Conservation (phyloP, 2,329 filamentous ascomycete genomes). For the Verticillium zaregamsianum region DNA sequence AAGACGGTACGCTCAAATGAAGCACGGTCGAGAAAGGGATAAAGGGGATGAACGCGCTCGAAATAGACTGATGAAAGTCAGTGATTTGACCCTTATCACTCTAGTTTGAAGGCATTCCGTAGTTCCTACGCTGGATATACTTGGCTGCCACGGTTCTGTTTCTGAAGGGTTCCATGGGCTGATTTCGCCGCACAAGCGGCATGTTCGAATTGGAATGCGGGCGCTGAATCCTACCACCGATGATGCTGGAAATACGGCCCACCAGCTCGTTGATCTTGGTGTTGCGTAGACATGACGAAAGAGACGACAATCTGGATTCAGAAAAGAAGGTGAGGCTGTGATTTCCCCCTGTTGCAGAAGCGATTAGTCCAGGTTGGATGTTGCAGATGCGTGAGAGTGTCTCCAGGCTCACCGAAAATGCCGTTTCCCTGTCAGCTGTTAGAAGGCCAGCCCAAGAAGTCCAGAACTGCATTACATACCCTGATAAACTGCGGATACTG, state of each 20-base stretch:
- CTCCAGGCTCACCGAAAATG: conserved; percentile 17
- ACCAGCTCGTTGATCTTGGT: conserved; percentile 23
- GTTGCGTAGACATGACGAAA: conserved; percentile 21
- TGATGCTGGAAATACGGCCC: conserved; percentile 19
- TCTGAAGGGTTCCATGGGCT: neutral
- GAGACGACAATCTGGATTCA: conserved; percentile 23
- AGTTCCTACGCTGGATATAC: conserved; percentile 8
- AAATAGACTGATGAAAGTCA: conserved; percentile 27
- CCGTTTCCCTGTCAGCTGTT: conserved; percentile 18
- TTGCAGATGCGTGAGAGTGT: neutral
- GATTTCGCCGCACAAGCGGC: neutral
- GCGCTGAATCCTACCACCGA: conserved; percentile 13
- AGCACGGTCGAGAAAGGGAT: conserved; percentile 33
- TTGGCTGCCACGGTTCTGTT: conserved; percentile 4
- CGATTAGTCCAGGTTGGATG: neutral
- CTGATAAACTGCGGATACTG: conserved; percentile 14
- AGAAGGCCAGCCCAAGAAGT: neutral
- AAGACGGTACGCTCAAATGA: conserved; percentile 27
- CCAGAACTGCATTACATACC: conserved; percentile 9
- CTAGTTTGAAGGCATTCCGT: neutral
- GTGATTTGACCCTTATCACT: neutral
- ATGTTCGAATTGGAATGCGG: neutral
- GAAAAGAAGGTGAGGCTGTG: conserved; percentile 23
- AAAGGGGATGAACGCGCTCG: conserved; percentile 29
- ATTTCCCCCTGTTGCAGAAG: neutral